Conservation (phyloP, 192 early-diverging fungal genomes). For the Lunasporangiospora selenospora region DNA sequence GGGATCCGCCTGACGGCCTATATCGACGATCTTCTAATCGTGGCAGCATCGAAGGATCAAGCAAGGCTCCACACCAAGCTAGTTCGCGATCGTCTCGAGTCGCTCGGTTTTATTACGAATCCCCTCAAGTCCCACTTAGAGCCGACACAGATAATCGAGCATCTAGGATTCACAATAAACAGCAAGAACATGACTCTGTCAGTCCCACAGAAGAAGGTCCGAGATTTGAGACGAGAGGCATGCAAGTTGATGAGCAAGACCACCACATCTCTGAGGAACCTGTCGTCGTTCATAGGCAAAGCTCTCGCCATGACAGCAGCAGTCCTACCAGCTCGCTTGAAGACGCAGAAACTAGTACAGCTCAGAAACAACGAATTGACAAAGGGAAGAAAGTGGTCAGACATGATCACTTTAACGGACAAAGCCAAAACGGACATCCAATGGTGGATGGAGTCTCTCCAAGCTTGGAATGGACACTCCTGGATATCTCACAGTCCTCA, state of each 20-base stretch:
- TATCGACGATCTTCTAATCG: conserved; percentile 35
- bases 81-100: conserved; percentile 1
- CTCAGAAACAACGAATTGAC: conserved; percentile 34
- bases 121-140: conserved; percentile 16
- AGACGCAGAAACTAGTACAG: conserved; percentile 14
- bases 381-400: neutral
- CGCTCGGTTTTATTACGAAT: conserved; percentile 20
- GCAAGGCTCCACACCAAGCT: neutral
- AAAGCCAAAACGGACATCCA: neutral
- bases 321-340: conserved; percentile 34
- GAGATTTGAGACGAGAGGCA: conserved; percentile 29
- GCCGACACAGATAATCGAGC: conserved; percentile 33
- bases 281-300: conserved; percentile 27
- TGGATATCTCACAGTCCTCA: conserved; percentile 15
- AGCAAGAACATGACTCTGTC: conserved; percentile 25
- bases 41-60: neutral
- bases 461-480: conserved; percentile 30
- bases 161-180: conserved; percentile 33
- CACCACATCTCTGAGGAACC: conserved; percentile 7
- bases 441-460: conserved; percentile 9
- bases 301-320: conserved; percentile 28
- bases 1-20: conserved; percentile 36
- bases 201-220: conserved; percentile 24
- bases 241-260: conserved; percentile 10
- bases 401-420: neutral